These are phyloP conservation scores for Zygoascus sp. DNA, from an alignment of 1,139 yeast genomes.

Conservation along the genomic window DNA sequence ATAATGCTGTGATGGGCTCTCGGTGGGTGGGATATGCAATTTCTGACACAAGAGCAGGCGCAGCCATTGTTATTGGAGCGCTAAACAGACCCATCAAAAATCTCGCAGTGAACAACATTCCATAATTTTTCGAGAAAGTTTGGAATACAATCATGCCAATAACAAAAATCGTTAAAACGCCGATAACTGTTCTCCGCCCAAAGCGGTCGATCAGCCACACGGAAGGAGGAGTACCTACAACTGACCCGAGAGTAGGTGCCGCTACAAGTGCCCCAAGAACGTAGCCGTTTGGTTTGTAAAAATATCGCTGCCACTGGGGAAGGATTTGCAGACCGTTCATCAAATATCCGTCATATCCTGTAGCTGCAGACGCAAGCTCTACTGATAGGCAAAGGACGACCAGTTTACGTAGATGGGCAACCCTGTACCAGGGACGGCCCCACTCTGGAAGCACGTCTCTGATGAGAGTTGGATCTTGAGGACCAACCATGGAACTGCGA, in stretches of 20 bases:
- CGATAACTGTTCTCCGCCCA: constrained; percentile 46
- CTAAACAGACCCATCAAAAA: constrained; percentile 12
- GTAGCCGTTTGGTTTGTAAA: constrained; percentile 41
- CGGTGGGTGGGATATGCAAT: constrained; percentile 18
- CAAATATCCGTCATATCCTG: constrained; percentile 51
- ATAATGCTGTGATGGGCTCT: constrained; percentile 13
- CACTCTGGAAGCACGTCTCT: neutral
- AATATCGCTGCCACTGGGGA: constrained; percentile 33
- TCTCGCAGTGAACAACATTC: constrained; percentile 35
- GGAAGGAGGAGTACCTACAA: constrained; percentile 14
- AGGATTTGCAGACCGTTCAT: constrained; percentile 50
- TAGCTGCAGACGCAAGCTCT: constrained; percentile 45
- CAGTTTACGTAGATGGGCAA: constrained; percentile 39
- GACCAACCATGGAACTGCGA: no score
- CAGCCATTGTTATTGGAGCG: constrained; percentile 8
- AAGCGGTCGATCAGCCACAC: constrained; percentile 39
- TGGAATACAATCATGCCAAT: constrained; percentile 45
- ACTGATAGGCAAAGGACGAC: constrained; percentile 39
- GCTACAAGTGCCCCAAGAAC: constrained; percentile 37
- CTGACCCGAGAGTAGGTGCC: constrained; percentile 9
- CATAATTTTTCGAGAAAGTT: constrained; percentile 40
- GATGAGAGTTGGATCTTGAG: no score
- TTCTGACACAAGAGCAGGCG: constrained; percentile 22
- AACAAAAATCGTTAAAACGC: constrained; percentile 40
- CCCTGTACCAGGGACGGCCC: constrained; percentile 35